Evolutionary conservation across 1,284 basidiomycete species (phyloP).

Genomic region (Lignosus rhinocerotis): DNA sequence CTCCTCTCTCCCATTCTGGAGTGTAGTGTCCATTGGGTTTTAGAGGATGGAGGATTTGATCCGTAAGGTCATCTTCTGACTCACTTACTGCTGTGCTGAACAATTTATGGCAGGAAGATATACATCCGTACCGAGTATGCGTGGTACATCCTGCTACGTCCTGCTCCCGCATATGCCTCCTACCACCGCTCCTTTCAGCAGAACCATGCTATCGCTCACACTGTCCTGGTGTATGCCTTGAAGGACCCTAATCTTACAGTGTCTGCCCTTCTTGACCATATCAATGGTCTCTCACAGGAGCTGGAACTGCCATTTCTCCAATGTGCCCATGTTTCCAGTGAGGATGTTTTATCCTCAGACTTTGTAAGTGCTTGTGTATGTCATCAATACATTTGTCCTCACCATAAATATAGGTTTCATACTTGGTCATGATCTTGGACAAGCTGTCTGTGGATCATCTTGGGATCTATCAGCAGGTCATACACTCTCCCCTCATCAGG

Average conservation of each 20-base stretch:
- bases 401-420: constrained; percentile 8
- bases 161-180: constrained; percentile 43
- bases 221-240: constrained; percentile 40
- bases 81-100: not conserved
- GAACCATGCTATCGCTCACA: constrained; percentile 48
- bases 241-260: constrained; percentile 37
- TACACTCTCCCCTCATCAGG: not conserved
- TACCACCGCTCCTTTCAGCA: constrained; percentile 49
- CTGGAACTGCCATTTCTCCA: no score
- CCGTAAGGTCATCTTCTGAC: constrained; percentile 30
- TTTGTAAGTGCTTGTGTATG: constrained; percentile 36
- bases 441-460: not conserved
- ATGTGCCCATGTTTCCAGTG: not conserved
- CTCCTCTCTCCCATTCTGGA: constrained; percentile 46
- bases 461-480: constrained; percentile 5
- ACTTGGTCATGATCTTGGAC: constrained; percentile 6
- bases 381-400: not conserved
- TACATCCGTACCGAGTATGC: constrained; percentile 46
- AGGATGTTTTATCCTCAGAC: constrained; percentile 19
- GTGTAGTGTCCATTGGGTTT: constrained; percentile 46
- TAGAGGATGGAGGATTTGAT: constrained; percentile 36
- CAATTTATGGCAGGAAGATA: constrained; percentile 34
- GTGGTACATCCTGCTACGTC: constrained; percentile 63
- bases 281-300: not conserved
- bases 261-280: constrained; percentile 35